Base-by-base conservation (phyloP, 75 land plant genomes). In the Isoetes taiwanensis region DNA sequence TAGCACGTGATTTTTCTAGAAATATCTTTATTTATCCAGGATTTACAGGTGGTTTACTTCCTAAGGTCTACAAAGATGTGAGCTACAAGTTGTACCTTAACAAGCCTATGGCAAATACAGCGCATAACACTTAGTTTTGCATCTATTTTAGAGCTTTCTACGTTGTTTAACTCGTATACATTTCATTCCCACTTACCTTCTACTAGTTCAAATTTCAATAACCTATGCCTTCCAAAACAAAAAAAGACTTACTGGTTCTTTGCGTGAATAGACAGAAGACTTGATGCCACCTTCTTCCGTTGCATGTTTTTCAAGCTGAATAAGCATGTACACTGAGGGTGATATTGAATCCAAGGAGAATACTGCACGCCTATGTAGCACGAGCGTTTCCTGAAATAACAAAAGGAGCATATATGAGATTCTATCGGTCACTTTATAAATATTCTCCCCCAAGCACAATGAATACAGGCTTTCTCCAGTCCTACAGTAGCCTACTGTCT, bases 281-380 rank as follows among this genome's bases (percentile, higher is more conserved):
- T 81, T 80, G 17, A 84, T 81, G 4, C 97, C 97, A 12, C 89
- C 94, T 75, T 91, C 97, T 72, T 91, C 97, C 27, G 97, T 83
- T 28, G 84, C 94, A 64, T 86, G 88, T 58, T 83, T 91, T 63
- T 91, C 97, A 43, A 91, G 72, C 71, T 91, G 97, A 54, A 91
- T 74, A 33, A 91, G 75, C 61, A 91, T 59, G 58, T 88, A 91
- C 21, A 86, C 65, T 31, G 97, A 79, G 48, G 97, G 65, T 52
- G 97, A 83, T 65, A 84, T 84, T 35, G 85, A 64, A 74, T 91
- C 97, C 48, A 91, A 60, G 28, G 80, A 79, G 50, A 91, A 86
- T 31, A 83, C 65, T 17, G 72, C 88, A 37, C 72, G 75, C 38
- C 70, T 67, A 34, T 78, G 83, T 28, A 19, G 34, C 33, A 78